A percentile compares a stretch with the other conserved stretches of the same genome.
Evolutionary conservation across 768 basidiomycete species (phyloP).

Genomic region (Tylopilus sp.): DNA sequence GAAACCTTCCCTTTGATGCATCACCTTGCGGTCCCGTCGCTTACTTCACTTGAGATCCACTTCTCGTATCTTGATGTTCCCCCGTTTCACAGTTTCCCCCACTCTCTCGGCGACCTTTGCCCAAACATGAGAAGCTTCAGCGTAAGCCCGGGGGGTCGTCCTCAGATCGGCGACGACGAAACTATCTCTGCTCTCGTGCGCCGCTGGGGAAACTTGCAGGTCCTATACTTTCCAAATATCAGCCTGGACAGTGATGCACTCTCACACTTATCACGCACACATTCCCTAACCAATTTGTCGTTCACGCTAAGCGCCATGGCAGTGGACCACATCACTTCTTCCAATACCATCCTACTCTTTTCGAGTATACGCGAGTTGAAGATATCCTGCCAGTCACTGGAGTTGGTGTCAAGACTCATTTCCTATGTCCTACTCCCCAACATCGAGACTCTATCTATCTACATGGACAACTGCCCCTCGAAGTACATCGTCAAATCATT

Average conservation of each 20-base stretch:
- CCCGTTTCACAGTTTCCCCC: constrained; percentile 1
- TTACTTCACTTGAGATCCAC: constrained; percentile 3
- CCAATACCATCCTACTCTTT: not conserved
- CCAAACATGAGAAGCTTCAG: constrained; percentile 1
- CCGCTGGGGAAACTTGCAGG: not conserved
- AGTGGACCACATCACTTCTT: not conserved
- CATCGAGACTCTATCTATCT: not conserved
- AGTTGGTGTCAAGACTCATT: not conserved
- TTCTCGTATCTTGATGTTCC: constrained; percentile 1
- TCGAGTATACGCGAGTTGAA: not conserved
- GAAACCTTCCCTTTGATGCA: constrained; percentile 7
- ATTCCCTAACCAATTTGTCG: not conserved
- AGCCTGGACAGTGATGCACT: not conserved
- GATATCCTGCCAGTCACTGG: constrained; percentile 4
- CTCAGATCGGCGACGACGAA: constrained; percentile 1
- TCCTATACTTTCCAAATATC: not conserved
- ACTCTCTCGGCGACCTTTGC: constrained; percentile 1
- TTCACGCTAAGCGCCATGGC: not conserved
- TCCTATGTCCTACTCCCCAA: not conserved
- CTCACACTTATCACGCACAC: not conserved
- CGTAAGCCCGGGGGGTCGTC: constrained; percentile 2
- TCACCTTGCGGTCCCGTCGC: constrained; percentile 2
- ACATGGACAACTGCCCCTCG: not conserved
- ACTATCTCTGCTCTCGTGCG: not conserved
- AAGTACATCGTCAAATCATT: not conserved